These are phyloP conservation scores for Zygoascus flipseniorum DNA, from an alignment of 805 yeast species.

Conservation along the genomic window DNA sequence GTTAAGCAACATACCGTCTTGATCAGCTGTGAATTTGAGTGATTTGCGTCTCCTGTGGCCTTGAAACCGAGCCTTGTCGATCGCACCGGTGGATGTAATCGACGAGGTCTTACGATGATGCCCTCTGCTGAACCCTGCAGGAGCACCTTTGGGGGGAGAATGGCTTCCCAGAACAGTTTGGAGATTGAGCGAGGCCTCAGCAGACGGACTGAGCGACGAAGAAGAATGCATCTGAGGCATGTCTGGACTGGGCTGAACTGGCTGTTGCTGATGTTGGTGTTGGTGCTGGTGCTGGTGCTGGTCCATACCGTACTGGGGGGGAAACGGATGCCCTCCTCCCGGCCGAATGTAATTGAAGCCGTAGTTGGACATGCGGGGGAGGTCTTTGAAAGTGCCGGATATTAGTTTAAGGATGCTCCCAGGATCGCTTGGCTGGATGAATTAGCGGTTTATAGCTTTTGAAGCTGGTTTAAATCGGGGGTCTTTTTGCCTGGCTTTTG, in stretches of 20 bases:
- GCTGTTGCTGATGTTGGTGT: conserved; percentile 5
- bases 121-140: not conserved
- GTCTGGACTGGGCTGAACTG: not conserved
- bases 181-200: not conserved
- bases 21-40: conserved; percentile 44
- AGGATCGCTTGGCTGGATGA: too few relatives aligned
- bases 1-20: conserved; percentile 54
- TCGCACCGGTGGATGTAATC: not conserved
- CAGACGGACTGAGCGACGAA: not conserved
- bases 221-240: not conserved
- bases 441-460: too few relatives aligned
- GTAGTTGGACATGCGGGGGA: not conserved
- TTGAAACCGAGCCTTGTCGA: not conserved
- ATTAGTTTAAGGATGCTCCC: too few relatives aligned
- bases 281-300: not conserved
- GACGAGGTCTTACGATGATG: not conserved
- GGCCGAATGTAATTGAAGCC: not conserved
- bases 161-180: not conserved
- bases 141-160: not conserved
- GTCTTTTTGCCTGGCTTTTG: not conserved
- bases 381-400: not conserved
- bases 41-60: conserved; percentile 8
- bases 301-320: not conserved
- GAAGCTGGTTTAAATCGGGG: not conserved
- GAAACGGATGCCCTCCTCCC: not conserved